Percentiles rank a stretch among this genome's conserved stretches.
Conservation (phyloP, 73 alveolate genomes). For the Paramecium biaurelia region DNA sequence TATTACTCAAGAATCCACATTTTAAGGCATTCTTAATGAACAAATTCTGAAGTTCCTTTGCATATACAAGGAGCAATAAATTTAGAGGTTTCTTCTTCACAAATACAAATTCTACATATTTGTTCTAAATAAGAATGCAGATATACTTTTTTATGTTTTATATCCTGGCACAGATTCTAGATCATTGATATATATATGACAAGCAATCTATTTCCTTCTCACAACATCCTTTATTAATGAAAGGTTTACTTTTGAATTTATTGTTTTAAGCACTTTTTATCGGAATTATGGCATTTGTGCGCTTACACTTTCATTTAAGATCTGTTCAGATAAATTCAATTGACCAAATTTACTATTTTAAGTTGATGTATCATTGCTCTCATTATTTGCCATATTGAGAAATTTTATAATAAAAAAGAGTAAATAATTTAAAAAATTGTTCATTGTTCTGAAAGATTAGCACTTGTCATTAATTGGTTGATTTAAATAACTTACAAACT, state of each 20-base stretch:
- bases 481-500: neutral
- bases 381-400: conserved; percentile 9
- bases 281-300: neutral
- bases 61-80: conserved; percentile 63
- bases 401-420: neutral
- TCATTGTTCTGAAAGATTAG: neutral
- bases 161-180: neutral
- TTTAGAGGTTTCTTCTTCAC: conserved; percentile 42
- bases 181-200: neutral
- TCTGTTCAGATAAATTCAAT: neutral
- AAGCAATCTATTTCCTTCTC: neutral
- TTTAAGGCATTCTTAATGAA: conserved; percentile 58
- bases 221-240: neutral
- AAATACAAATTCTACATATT: conserved; percentile 51
- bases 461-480: neutral
- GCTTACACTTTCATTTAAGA: neutral
- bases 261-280: neutral
- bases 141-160: neutral
- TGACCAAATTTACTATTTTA: neutral
- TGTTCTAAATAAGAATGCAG: neutral
- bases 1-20: conserved; percentile 52
- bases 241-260: neutral
- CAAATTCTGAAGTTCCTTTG: conserved; percentile 29
- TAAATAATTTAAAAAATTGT: neutral
- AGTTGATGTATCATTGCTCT: neutral